Conservation (phyloP, 495 filamentous ascomycete species). For the Tetracladium marchalianum region DNA sequence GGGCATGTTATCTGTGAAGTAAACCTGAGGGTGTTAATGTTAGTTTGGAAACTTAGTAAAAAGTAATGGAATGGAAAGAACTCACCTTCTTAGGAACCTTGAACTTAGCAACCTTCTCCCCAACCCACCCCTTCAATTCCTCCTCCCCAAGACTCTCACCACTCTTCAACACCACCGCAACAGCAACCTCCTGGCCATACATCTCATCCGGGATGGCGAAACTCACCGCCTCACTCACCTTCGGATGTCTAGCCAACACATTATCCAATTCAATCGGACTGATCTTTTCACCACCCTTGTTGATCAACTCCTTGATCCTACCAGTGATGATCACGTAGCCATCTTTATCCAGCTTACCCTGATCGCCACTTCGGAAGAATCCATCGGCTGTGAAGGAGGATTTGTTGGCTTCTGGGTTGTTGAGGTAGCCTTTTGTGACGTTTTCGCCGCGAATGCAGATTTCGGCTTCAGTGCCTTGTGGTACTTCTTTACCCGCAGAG, state of each 20-base stretch:
- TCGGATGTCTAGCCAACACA: slow-evolving; percentile 54
- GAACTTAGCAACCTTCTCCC: slow-evolving; percentile 60
- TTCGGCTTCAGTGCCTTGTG: slow-evolving; percentile 59
- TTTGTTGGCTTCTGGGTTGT: slow-evolving; percentile 64
- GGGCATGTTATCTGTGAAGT: slow-evolving; percentile 70
- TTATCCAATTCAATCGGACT: slow-evolving; percentile 81
- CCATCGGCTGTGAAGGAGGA: slow-evolving; percentile 57
- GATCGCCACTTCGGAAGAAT: slow-evolving; percentile 79
- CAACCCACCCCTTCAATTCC: slow-evolving; percentile 57
- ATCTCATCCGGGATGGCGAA: slow-evolving; percentile 68
- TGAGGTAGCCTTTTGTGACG: slow-evolving; percentile 74
- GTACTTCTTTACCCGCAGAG: slow-evolving; percentile 46
- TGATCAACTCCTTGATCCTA: slow-evolving; percentile 77
- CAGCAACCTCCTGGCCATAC: slow-evolving; percentile 74
- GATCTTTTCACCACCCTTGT: slow-evolving; percentile 78
- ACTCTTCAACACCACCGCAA: slow-evolving; percentile 64
- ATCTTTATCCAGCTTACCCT: slow-evolving; percentile 63
- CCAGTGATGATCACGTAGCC: slow-evolving; percentile 71
- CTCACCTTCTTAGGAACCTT: slow-evolving; percentile 77
- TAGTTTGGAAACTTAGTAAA: background rate
- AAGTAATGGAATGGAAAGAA: background rate
- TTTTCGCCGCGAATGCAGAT: slow-evolving; percentile 73
- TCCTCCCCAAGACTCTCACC: slow-evolving; percentile 39
- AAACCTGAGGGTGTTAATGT: slow-evolving; percentile 35
- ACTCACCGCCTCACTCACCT: slow-evolving; percentile 66